A percentile compares a stretch with the other conserved stretches of the same genome.
These are phyloP conservation scores for Lunularia cruciata DNA, from an alignment of 225 moss, liverwort and hornwort genomes.

Conservation along the genomic window DNA sequence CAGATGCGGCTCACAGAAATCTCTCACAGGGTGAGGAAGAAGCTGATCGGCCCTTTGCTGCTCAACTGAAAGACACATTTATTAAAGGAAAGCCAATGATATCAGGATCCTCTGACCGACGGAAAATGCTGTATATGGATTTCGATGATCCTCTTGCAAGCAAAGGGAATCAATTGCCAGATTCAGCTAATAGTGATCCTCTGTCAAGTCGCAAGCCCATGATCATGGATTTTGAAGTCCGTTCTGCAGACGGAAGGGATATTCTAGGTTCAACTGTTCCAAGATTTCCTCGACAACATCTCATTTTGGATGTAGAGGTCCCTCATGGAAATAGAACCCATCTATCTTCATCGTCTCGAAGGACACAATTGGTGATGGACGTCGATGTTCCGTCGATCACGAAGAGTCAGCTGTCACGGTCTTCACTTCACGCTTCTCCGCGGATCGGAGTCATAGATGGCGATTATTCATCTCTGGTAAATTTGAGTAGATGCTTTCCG, in stretches of 20 bases:
- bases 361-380: conserved; percentile 27
- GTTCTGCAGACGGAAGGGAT: not conserved
- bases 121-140: conserved; percentile 19
- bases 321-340: conserved; percentile 12
- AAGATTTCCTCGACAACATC: conserved; percentile 3
- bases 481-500: no score
- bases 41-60: conserved; percentile 3
- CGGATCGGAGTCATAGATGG: conserved; percentile 13
- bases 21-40: no score
- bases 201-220: conserved; percentile 3
- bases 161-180: not conserved
- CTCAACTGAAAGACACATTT: conserved; percentile 1
- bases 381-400: not conserved
- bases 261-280: not conserved
- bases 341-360: conserved; percentile 2
- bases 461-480: not conserved
- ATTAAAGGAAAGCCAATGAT: not conserved
- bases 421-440: conserved; percentile 5
- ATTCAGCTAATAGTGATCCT: conserved; percentile 5
- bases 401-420: conserved; percentile 4
- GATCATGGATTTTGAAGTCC: conserved; percentile 22
- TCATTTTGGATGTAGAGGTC: conserved; percentile 29
- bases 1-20: not conserved
- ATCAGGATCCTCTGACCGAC: conserved; percentile 9
- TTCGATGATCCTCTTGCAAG: conserved; percentile 4